These are phyloP conservation scores for Fagopyrum tataricum DNA, from an alignment of 148 eudicot species.

Conservation along the genomic window DNA sequence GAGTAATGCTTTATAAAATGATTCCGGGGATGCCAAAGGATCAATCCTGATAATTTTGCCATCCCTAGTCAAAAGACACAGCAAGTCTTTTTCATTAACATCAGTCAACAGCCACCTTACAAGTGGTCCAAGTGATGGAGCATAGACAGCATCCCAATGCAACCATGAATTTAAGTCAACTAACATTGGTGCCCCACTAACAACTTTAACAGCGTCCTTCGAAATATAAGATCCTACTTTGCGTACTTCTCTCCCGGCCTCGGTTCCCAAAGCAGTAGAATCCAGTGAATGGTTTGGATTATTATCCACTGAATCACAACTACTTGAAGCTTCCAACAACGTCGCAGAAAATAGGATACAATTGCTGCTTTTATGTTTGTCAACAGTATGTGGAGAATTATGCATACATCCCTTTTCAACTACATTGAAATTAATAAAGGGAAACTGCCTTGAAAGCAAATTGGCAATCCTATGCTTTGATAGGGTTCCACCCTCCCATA, in stretches of 20 bases:
- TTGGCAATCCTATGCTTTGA: conserved; percentile 44
- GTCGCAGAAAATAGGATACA: conserved; percentile 68
- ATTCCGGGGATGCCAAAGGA: conserved; percentile 59
- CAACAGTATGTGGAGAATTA: conserved; percentile 26
- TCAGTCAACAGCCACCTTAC: conserved; percentile 59
- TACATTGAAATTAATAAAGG: conserved; percentile 46
- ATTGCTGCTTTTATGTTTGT: conserved; percentile 28
- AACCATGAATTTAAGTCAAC: conserved; percentile 63
- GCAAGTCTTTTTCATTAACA: conserved; percentile 52
- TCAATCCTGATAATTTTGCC: conserved; percentile 70
- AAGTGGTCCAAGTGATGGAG: conserved; percentile 86
- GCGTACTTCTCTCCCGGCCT: conserved; percentile 20
- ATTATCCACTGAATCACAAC: conserved; percentile 18
- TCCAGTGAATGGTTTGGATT: conserved; percentile 23
- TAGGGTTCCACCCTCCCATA: conserved; percentile 45
- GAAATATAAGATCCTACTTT: conserved; percentile 32
- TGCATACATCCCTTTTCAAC: conserved; percentile 26
- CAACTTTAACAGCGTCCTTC: conserved; percentile 58
- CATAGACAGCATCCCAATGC: conserved; percentile 75
- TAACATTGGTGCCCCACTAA: conserved; percentile 73
- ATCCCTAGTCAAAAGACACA: conserved; percentile 61
- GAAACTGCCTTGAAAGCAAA: conserved; percentile 70
- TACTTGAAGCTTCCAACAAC: conserved; percentile 28
- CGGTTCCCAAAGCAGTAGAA: conserved; percentile 14
- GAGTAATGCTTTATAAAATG: conserved; percentile 62